These are phyloP conservation scores for Chlorencoelia australis DNA, from an alignment of 2,329 filamentous ascomycete species.

Conservation along the genomic window DNA sequence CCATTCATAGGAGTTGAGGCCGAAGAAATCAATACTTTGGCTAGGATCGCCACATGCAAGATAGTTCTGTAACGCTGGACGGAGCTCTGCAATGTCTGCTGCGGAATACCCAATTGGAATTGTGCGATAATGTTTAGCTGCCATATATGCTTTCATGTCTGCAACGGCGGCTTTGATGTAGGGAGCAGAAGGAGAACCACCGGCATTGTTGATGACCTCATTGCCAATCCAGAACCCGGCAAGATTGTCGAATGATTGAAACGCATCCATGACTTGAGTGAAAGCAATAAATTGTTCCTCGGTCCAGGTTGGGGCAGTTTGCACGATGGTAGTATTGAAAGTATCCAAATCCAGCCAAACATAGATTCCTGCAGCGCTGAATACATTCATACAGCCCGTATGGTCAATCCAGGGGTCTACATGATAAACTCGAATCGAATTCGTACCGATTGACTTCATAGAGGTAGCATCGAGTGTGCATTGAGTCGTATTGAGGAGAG, in stretches of 20 bases:
- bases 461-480: constrained; percentile 63
- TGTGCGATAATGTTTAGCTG: constrained; percentile 35
- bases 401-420: constrained; percentile 65
- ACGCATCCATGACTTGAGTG: constrained; percentile 59
- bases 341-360: constrained; percentile 75
- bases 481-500: constrained; percentile 64
- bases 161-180: constrained; percentile 48
- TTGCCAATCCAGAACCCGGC: constrained; percentile 83
- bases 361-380: constrained; percentile 74
- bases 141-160: constrained; percentile 44
- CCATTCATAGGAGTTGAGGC: constrained; percentile 58
- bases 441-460: constrained; percentile 73
- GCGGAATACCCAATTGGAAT: constrained; percentile 50
- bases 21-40: constrained; percentile 53
- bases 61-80: constrained; percentile 58
- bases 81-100: constrained; percentile 59
- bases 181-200: constrained; percentile 41
- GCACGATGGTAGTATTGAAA: constrained; percentile 54
- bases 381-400: constrained; percentile 67
- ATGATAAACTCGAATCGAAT: constrained; percentile 81
- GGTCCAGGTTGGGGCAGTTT: constrained; percentile 60
- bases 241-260: constrained; percentile 57
- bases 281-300: constrained; percentile 53
- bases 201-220: constrained; percentile 60
- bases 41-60: constrained; percentile 63